Conservation (phyloP, 2,329 filamentous ascomycete species). For the Phyllosticta ampelicida region DNA sequence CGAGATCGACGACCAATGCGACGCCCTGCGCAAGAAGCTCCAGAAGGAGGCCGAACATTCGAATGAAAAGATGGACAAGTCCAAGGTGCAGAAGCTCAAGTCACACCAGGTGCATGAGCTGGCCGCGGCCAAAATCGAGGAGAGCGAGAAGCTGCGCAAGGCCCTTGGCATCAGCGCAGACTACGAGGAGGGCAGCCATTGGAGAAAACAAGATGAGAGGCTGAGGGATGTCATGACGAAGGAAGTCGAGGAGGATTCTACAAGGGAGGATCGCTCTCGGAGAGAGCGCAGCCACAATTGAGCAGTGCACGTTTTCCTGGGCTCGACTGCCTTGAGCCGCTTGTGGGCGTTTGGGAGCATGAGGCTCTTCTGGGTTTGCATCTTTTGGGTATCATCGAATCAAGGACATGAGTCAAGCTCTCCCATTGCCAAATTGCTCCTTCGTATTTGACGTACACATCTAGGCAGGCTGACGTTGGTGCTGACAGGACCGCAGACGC, state of each 20-base stretch:
- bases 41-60: slow-evolving; percentile 35
- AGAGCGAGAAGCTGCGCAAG: slow-evolving; percentile 77
- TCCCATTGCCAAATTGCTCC: not conserved
- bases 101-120: slow-evolving; percentile 92
- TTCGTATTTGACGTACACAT: no score
- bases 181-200: slow-evolving; percentile 78
- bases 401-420: not conserved
- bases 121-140: slow-evolving; percentile 89
- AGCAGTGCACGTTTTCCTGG: not conserved
- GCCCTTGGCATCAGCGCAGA: slow-evolving; percentile 79
- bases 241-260: slow-evolving; percentile 26
- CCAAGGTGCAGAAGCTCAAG: slow-evolving; percentile 55
- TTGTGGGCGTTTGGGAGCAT: not conserved
- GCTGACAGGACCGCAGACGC: no score
- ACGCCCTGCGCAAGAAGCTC: slow-evolving; percentile 54
- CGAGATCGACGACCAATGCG: slow-evolving; percentile 72
- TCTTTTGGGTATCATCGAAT: not conserved
- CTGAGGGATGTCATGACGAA: slow-evolving; percentile 34
- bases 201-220: slow-evolving; percentile 72
- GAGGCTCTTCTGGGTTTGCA: not conserved
- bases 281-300: not conserved
- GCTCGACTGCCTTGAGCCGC: not conserved
- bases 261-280: not conserved
- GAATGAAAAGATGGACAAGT: slow-evolving; percentile 22
- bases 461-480: no score